Evolutionary conservation across 73 alveolate genomes (phyloP), one percentile per base, ranked within the genome.

Genomic region (Strombidium stylifer): DNA sequence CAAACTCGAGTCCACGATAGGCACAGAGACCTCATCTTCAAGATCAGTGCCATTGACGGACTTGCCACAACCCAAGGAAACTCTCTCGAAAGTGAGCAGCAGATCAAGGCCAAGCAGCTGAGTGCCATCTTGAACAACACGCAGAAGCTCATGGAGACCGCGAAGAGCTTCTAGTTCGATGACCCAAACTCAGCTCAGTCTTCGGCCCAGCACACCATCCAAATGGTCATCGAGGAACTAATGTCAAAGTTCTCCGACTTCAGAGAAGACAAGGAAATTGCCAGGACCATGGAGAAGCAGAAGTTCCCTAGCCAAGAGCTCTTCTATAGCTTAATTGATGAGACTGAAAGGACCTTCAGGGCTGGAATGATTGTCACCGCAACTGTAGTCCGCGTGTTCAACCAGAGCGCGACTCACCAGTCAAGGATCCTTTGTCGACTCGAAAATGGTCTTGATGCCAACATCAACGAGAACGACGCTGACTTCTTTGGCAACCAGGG

Each of bases 1-100:
- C 58, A 59, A 60, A 91, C 98, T 11, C 65, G 98, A 35, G 87
- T 91, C 25, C 98, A 89, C 49, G 57, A 80, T 5, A 95, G 84
- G 32, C 35, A 64, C 32, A 87, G 84, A 68, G 47, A 44, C 21
- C 44, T 59, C 18, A 93, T 95, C 21, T 62, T 55, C 45, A 86
- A 82, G 55, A 49, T 90, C n/a, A n/a, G n/a, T n/a, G n/a, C n/a
- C n/a, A n/a, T n/a, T n/a, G n/a, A n/a, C n/a, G n/a, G n/a, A n/a
- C n/a, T n/a, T n/a, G n/a, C n/a, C n/a, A n/a, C n/a, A n/a, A n/a
- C n/a, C n/a, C n/a, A n/a, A n/a, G n/a, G n/a, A n/a, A n/a, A n/a
- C n/a, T n/a, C n/a, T n/a, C n/a, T n/a, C n/a, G n/a, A n/a, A n/a
- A n/a, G n/a, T n/a, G n/a, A n/a, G n/a, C n/a, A n/a, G n/a, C n/a